phyloP scores from a whole-genome alignment of 208 protist species.

The Leishmania tropica region DNA sequence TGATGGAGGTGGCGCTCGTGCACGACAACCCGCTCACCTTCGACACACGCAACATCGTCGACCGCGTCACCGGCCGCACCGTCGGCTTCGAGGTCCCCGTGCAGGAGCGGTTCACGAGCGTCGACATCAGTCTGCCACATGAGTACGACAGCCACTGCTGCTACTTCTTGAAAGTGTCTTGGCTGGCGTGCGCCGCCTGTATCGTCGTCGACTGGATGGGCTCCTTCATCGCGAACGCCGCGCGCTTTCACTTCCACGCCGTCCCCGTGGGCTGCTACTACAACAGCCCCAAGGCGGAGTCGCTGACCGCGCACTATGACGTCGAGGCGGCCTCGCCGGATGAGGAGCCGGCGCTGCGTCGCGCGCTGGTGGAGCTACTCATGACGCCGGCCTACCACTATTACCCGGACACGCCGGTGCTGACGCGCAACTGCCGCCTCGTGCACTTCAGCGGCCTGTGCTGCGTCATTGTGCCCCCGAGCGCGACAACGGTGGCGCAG shows the following conservation, averaged over 20 bases:
- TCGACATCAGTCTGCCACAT: slow-evolving; percentile 62
- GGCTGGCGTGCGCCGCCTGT: slow-evolving; percentile 73
- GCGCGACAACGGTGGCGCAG: slow-evolving; percentile 45
- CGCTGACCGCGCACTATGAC: slow-evolving; percentile 44
- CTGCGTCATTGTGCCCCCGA: slow-evolving; percentile 54
- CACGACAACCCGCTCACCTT: slow-evolving; percentile 50
- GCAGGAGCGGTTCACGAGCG: slow-evolving; percentile 64
- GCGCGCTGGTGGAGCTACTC: slow-evolving; percentile 49
- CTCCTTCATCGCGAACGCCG: slow-evolving; percentile 70
- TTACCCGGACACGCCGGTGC: slow-evolving; percentile 56
- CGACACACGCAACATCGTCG: slow-evolving; percentile 52
- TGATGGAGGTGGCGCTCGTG: slow-evolving; percentile 56
- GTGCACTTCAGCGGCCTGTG: slow-evolving; percentile 73
- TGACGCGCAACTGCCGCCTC: slow-evolving; percentile 74
- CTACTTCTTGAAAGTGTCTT: slow-evolving; percentile 72
- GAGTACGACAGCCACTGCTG: slow-evolving; percentile 60
- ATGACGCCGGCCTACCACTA: slow-evolving; percentile 47
- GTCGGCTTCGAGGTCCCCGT: slow-evolving; percentile 48
- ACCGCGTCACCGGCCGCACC: slow-evolving; percentile 62
- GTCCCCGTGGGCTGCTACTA: slow-evolving; percentile 63
- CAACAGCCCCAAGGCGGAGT: slow-evolving; percentile 33
- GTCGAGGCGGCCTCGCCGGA: slow-evolving; percentile 32
- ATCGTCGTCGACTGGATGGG: slow-evolving; percentile 75
- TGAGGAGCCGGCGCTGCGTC: slow-evolving; percentile 52
- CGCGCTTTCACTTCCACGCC: slow-evolving; percentile 57